phyloP scores from a whole-genome alignment of 306 rosid species.

The Vigna radiata region DNA sequence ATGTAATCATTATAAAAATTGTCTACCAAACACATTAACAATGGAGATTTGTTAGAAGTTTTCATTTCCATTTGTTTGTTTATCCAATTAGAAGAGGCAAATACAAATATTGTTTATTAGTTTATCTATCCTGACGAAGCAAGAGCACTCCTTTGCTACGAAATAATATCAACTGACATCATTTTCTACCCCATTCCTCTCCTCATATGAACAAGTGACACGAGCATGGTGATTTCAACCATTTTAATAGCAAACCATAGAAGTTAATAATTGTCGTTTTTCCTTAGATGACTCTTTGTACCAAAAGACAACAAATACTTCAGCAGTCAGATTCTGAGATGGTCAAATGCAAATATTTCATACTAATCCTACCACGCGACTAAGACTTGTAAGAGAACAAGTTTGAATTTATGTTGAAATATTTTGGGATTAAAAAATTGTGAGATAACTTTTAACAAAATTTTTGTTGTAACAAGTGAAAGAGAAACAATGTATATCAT shows the following conservation, averaged over 20 bases:
- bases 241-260: conserved; percentile 5
- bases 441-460: neutral
- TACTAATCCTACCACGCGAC: neutral
- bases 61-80: neutral
- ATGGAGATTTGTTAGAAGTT: neutral
- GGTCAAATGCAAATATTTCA: conserved; percentile 2
- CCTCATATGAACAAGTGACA: neutral
- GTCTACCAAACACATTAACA: neutral
- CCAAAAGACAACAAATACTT: neutral
- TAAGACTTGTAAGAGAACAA: too few species aligned
- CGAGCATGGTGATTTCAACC: neutral
- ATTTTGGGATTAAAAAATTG: too few species aligned
- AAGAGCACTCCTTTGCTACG: neutral
- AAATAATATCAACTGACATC: neutral
- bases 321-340: neutral
- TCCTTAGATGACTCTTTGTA: neutral
- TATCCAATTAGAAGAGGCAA: neutral
- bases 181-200: neutral
- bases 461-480: neutral
- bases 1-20: neutral
- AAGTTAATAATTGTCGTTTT: neutral
- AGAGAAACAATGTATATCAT: neutral
- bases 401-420: too few species aligned
- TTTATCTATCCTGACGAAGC: neutral
- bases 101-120: neutral